Evolutionary conservation across 2,329 filamentous ascomycete genomes (phyloP).

Genomic region (Aspergillus sp.): DNA sequence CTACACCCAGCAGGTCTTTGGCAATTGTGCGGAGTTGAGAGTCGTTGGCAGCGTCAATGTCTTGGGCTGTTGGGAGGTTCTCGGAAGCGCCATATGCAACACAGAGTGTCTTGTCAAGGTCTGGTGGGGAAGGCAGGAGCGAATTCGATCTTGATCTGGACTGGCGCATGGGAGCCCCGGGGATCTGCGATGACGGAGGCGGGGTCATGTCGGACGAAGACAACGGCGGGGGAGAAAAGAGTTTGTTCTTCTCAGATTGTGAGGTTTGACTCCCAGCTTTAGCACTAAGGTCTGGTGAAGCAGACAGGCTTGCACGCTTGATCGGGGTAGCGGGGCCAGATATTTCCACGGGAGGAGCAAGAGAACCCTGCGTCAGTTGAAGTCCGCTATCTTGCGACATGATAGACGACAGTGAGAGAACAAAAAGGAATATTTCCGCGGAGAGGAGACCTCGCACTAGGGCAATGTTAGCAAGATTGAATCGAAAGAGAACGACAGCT

Average conservation of each 20-base stretch:
- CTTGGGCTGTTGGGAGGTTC: conserved; percentile 44
- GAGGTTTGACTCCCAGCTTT: conserved; percentile 26
- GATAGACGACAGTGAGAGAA: conserved; percentile 6
- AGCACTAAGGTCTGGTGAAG: conserved; percentile 30
- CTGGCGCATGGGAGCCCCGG: conserved; percentile 36
- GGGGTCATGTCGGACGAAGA: conserved; percentile 55
- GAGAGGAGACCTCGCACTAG: conserved; percentile 18
- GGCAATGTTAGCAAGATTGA: conserved; percentile 11
- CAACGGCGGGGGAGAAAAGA: conserved; percentile 39
- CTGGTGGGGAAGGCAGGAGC: conserved; percentile 44
- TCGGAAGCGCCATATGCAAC: conserved; percentile 38
- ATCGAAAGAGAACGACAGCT: conserved; percentile 6
- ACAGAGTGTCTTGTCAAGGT: conserved; percentile 38
- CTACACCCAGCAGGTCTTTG: conserved; percentile 47
- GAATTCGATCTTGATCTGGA: conserved; percentile 37
- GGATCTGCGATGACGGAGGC: conserved; percentile 58
- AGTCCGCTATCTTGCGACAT: conserved; percentile 29
- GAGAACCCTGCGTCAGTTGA: conserved; percentile 26
- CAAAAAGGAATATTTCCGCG: conserved; percentile 11
- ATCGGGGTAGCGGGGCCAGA: conserved; percentile 30
- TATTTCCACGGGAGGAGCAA: conserved; percentile 36
- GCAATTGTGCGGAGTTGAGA: conserved; percentile 52
- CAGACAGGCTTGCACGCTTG: conserved; percentile 26
- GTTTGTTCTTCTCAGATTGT: conserved; percentile 26
- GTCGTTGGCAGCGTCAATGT: conserved; percentile 49